Conservation (phyloP, 106 monocot species). For the Dendrobium huoshanense region DNA sequence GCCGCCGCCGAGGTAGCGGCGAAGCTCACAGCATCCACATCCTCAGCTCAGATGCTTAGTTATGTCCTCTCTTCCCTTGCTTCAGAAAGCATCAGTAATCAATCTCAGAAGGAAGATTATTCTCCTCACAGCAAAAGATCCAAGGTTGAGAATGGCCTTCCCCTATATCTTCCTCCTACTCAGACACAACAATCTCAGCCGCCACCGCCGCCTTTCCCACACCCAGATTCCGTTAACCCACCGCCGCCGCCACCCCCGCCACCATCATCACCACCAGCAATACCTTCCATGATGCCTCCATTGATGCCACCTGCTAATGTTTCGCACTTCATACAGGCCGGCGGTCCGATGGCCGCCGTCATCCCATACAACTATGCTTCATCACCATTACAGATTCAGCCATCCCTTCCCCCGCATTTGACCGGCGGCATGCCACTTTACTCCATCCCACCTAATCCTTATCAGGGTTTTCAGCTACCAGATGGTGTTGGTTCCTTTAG, state of each 20-base stretch:
- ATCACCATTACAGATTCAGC: constrained; percentile 1
- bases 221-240: constrained; percentile 23
- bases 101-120: constrained; percentile 30
- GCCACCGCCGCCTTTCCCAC: constrained; percentile 20
- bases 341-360: constrained; percentile 12
- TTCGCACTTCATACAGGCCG: constrained; percentile 10
- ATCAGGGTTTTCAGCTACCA: constrained; percentile 8
- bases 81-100: constrained; percentile 35
- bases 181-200: constrained; percentile 12
- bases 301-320: constrained; percentile 15
- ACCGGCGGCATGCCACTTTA: not conserved
- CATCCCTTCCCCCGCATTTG: constrained; percentile 8
- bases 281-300: constrained; percentile 10
- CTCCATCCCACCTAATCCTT: constrained; percentile 10
- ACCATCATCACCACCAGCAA: not conserved
- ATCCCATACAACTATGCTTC: constrained; percentile 23
- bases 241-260: constrained; percentile 10
- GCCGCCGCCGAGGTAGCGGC: constrained; percentile 62
- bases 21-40: constrained; percentile 54
- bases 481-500: constrained; percentile 17
- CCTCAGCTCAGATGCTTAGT: constrained; percentile 64
- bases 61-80: constrained; percentile 69
- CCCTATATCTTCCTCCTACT: constrained; percentile 14
- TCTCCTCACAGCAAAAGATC: constrained; percentile 41
- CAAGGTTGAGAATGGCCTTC: constrained; percentile 35